Evolutionary conservation across 2,329 filamentous ascomycete species (phyloP), one percentile per base, ranked within the genome.

Genomic region (Triangularia setosa): DNA sequence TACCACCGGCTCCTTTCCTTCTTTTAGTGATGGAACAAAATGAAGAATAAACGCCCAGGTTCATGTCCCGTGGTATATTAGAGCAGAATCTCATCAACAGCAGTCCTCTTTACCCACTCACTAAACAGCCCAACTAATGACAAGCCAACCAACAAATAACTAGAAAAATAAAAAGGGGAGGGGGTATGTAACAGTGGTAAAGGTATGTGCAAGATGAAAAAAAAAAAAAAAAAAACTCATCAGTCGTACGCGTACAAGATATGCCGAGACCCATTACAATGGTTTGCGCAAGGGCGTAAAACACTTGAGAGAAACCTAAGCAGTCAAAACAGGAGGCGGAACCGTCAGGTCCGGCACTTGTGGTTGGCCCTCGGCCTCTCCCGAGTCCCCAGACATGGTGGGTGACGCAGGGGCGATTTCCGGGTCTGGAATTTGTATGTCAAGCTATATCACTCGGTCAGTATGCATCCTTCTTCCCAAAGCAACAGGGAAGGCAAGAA

Each of bases 341-440:
- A 72, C 79, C 71, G 72, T 79, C 33, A 48, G 62, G 12, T 66
- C 27, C 2, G 64, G 56, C 7, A 60, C 40, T 21, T 48, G 40
- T n/a, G 40, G 40, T 21, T 18, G n/a, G 6, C 40, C 40, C 6
- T 48, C 54, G 24, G 68, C 63, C 16, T 63, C 61, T 1, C 61
- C 60, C 3, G 68, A 69, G 1, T 61, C 77, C 35, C 76, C 77
- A 1, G 79, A 76, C 21, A 79, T 83, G 65, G 79, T 83, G 9
- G 77, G 79, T 57, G 80, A 82, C 3, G 81, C 70, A 1, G 69
- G 79, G 2, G 83, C 84, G 65, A 92, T 87, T 70, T 91, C 89
- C 1, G 91, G 90, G 74, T 93, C 90, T 4, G 90, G 88, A 64
- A 93, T 91, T 77, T 93, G 90, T 58, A 93, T 91, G 71, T 93